Evolutionary conservation across 441 rosid species (phyloP), one percentile per base, ranked within the genome.

Genomic region (Brassica balearica): DNA sequence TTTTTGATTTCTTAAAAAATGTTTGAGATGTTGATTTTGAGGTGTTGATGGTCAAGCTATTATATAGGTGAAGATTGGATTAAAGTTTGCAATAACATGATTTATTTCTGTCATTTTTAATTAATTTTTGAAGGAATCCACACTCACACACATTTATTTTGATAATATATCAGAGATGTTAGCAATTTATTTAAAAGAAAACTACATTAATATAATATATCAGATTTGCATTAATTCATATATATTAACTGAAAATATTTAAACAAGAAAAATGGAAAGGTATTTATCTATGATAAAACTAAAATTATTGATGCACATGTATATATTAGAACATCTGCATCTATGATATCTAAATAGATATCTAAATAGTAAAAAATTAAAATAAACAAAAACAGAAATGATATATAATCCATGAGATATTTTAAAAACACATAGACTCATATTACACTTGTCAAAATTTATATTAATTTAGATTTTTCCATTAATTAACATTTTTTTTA

Each of bases 21-120:
- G 20, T 38, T 67, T 58, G 8, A 68, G 68, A 29, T 27, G 41
- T 67, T 58, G 72, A 36, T 74, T 56, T 8, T 51, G 55, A 65
- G 23, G 11, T 74, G 55, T 34, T 53, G 62, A 53, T 65, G 23
- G 27, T 36, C 2, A 74, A 20, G 1, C 15, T 53, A 5, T 68
- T 55, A 36, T 34, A 53, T 74, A 65, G 23, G 38, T 74, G 23
- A 11, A 41, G 10, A 20, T 0, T 20, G 56, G 25, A 22, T 7
- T 2, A 64, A 36, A 20, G 17, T 32, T 64, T 65, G 64, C 38
- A 48, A 12, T 51, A 19, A 56, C 8, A 56, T 66, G 10, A 6
- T 66, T 8, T 66, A 20, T 67, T 10, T 43, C 3, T 41, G 11
- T 67, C 25, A 6, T 34, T 46, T 56, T 7, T 56, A 5, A 8